Evolutionary conservation across 345 rosid species (phyloP).

Genomic region (Bruguiera gymnorhiza): DNA sequence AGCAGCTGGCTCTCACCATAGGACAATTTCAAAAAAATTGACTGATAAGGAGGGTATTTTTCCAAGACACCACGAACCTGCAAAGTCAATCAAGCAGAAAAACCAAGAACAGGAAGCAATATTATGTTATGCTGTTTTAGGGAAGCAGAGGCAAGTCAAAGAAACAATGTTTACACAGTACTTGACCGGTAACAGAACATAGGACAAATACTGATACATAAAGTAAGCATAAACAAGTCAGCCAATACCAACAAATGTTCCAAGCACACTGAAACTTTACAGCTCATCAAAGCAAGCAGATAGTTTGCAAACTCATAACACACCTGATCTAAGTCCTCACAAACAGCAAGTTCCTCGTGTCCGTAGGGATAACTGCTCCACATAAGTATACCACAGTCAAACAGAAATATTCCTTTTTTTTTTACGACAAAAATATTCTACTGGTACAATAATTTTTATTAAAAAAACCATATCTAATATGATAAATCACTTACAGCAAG

Average conservation of each 20-base stretch:
- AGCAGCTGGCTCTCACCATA: slow-evolving; percentile 99
- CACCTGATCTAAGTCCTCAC: slow-evolving; percentile 90
- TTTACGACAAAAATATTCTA: background rate
- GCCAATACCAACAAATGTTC: background rate
- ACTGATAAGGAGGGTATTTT: slow-evolving; percentile 90
- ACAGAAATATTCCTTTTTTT: background rate
- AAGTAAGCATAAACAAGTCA: background rate
- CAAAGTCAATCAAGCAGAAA: slow-evolving; percentile 12
- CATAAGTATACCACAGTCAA: slow-evolving; percentile 11
- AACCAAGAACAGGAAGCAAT: slow-evolving; percentile 7
- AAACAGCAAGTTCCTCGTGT: slow-evolving; percentile 84
- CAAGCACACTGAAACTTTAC: background rate
- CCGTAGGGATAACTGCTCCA: slow-evolving; percentile 68
- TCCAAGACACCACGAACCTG: slow-evolving; percentile 95
- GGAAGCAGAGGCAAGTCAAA: background rate
- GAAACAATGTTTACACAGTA: background rate
- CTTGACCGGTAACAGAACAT: too few species aligned
- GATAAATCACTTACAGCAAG: slow-evolving; percentile 59
- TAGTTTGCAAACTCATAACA: background rate
- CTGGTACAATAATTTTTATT: background rate
- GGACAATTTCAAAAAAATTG: slow-evolving; percentile 76
- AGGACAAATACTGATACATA: too few species aligned
- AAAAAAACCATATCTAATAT: slow-evolving; percentile 3
- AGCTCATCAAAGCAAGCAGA: background rate
- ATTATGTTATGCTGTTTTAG: background rate